These are phyloP conservation scores for Torulaspora quercuum DNA, from an alignment of 805 yeast genomes.

Conservation along the genomic window DNA sequence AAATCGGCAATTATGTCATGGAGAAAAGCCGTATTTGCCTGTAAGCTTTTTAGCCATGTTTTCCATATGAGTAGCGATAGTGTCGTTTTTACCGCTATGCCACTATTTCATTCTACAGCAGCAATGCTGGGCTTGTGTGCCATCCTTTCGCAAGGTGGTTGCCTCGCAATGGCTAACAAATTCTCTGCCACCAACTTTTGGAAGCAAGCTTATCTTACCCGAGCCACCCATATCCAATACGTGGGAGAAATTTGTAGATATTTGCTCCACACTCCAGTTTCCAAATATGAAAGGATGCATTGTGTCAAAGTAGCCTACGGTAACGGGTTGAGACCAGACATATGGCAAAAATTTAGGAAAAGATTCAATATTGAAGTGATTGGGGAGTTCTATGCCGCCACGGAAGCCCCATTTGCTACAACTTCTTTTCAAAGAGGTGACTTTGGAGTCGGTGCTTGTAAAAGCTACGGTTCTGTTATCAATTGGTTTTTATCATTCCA, in stretches of 20 bases:
- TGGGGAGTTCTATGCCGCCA: slow-evolving; percentile 92
- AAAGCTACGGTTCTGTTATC: slow-evolving; percentile 66
- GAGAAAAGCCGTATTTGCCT: slow-evolving; percentile 76
- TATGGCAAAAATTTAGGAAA: slow-evolving; percentile 76
- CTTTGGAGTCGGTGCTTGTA: slow-evolving; percentile 82
- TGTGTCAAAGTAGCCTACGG: slow-evolving; percentile 72
- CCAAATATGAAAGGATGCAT: slow-evolving; percentile 65
- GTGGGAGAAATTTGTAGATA: slow-evolving; percentile 96
- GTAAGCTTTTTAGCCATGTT: slow-evolving; percentile 64
- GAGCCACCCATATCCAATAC: slow-evolving; percentile 82
- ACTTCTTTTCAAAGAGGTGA: slow-evolving; percentile 76
- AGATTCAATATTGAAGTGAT: slow-evolving; percentile 71
- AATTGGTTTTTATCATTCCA: slow-evolving; percentile 49
- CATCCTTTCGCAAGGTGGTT: slow-evolving; percentile 60
- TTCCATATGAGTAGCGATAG: slow-evolving; percentile 54
- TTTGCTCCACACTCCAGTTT: slow-evolving; percentile 59
- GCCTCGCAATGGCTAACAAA: slow-evolving; percentile 72
- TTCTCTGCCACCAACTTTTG: slow-evolving; percentile 83
- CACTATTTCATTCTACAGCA: slow-evolving; percentile 92
- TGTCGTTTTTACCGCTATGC: slow-evolving; percentile 86
- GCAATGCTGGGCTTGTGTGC: slow-evolving; percentile 82
- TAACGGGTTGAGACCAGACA: slow-evolving; percentile 84
- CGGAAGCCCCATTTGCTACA: slow-evolving; percentile 87
- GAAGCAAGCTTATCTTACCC: slow-evolving; percentile 73
- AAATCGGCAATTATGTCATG: slow-evolving; percentile 92